These are phyloP conservation scores for Glaciozyma antarctica DNA, from an alignment of 768 basidiomycete species.

Conservation along the genomic window DNA sequence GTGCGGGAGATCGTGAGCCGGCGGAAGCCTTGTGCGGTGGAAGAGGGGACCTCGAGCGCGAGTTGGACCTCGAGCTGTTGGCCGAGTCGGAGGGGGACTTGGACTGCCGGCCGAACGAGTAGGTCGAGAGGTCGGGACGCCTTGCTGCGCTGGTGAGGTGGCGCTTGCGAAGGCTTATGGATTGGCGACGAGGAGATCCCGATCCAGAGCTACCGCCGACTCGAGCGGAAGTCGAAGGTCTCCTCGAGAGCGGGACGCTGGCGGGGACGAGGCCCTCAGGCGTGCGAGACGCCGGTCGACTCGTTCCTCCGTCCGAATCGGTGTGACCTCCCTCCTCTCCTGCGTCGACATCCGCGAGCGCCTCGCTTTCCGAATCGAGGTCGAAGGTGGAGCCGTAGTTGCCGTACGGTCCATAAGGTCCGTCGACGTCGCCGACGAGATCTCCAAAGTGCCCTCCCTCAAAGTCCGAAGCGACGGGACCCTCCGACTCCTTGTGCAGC, in stretches of 20 bases:
- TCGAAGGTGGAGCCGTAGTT: conserved; percentile 10
- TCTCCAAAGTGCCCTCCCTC: conserved; percentile 12
- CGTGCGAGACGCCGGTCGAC: conserved; percentile 20
- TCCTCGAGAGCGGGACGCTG: not conserved
- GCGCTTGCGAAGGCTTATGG: conserved; percentile 20
- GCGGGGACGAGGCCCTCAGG: conserved; percentile 4
- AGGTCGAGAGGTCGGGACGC: conserved; percentile 18
- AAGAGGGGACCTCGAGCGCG: conserved; percentile 80
- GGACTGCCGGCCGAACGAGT: conserved; percentile 4
- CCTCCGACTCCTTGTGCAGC: conserved; percentile 60
- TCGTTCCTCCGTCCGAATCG: conserved; percentile 28
- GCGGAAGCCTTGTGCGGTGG: conserved; percentile 7
- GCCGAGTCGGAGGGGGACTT: conserved; percentile 14
- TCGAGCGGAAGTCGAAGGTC: not conserved
- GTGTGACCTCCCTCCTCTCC: conserved; percentile 9
- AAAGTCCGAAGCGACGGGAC: too few species aligned
- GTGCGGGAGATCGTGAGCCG: conserved; percentile 19
- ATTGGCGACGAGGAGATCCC: conserved; percentile 20
- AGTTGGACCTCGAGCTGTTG: conserved; percentile 69
- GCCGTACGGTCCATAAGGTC: conserved; percentile 9
- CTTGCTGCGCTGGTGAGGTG: conserved; percentile 26
- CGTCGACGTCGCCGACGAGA: conserved; percentile 14
- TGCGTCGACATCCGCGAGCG: conserved; percentile 13
- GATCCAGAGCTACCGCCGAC: not conserved
- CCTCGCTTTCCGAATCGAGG: conserved; percentile 26